Base-by-base conservation (phyloP, 2,329 filamentous ascomycete species). In the Fonsecaea nubica region DNA sequence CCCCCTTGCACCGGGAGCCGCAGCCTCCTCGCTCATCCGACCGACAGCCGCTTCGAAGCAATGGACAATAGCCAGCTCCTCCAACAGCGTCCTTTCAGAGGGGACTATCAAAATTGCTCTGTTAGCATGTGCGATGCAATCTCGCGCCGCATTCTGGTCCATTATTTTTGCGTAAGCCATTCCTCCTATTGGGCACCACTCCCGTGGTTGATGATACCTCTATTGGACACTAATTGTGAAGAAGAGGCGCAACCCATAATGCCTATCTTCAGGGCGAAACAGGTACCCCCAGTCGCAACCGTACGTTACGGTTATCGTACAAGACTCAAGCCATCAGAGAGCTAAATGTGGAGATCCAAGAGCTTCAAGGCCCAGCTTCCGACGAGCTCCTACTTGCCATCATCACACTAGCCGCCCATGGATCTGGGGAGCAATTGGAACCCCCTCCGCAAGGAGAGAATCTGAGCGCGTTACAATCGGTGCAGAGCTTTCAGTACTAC, bases 11-110 rank as follows among this genome's bases (percentile, higher is more conserved):
- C 15, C 38, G 12, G 52, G 36, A 50, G 15, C 12, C 40, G 18
- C 32, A 33, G 18, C 25, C 32, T 10, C 55, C 4, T 65, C 50
- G 36, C 63, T 42, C 52, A 62, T 38, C 32, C 55, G 13, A 21
- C 13, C 25, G 18, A 15, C 21, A 32, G 59, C 66, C 12, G 25
- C 50, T 30, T 59, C 59, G n/a, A 50, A 55, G 33, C 66, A 66
- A 53, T 68, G 66, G 66, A 61, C 42, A 32, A 48, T 68, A n/a
- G 61, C 66, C 60, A 53, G 40, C 54, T 63, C 60, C 33, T 42
- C 42, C 15, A 66, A 52, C 40, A 55, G 45, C 8, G n/a, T 18
- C 12, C 4, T 50, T 7, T 35, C 58, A 18, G 53, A 58, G 21
- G 59, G 48, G 7, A 54, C 58, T 33, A 64, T 68, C 58, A 66